phyloP scores from a whole-genome alignment of 1,139 yeast genomes.

The Yamadazyma taylorii region DNA sequence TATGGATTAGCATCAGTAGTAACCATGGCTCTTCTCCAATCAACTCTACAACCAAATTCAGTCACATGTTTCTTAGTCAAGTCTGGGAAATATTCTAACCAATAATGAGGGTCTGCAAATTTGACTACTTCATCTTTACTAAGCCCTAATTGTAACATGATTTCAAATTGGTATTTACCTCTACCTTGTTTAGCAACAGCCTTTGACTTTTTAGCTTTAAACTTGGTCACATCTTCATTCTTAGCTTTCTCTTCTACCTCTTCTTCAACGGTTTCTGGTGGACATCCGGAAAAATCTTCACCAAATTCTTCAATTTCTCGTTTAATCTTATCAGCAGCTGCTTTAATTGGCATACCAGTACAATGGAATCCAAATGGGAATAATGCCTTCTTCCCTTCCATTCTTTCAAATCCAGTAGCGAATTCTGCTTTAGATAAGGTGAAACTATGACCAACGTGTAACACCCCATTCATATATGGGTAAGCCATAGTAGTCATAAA shows the following conservation, averaged over 20 bases:
- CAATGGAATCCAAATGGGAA: conserved; percentile 99
- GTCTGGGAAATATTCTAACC: conserved; percentile 93
- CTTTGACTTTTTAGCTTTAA: conserved; percentile 87
- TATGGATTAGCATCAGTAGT: conserved; percentile 95
- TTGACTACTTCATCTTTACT: conserved; percentile 77
- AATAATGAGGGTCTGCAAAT: conserved; percentile 85
- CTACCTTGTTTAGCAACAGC: conserved; percentile 93
- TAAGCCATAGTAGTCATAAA: conserved; percentile 94
- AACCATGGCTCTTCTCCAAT: conserved; percentile 96
- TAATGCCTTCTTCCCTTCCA: conserved; percentile 88
- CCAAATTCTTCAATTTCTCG: conserved; percentile 95
- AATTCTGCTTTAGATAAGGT: conserved; percentile 94
- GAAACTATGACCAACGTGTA: conserved; percentile 97
- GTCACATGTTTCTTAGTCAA: conserved; percentile 80
- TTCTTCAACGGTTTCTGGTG: conserved; percentile 49
- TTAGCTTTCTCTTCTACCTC: conserved; percentile 31
- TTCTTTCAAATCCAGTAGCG: conserved; percentile 90
- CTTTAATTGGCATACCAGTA: conserved; percentile 98
- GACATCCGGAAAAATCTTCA: conserved; percentile 69
- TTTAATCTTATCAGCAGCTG: conserved; percentile 92
- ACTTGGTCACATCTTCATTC: conserved; percentile 81
- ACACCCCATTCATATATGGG: conserved; percentile 98
- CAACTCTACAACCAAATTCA: conserved; percentile 88
- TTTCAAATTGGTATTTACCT: conserved; percentile 92
- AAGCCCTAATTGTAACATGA: conserved; percentile 92